Percentiles rank a stretch among this genome's conserved stretches.
These are phyloP conservation scores for Trichoderma asperelloides DNA, from an alignment of 495 filamentous ascomycete genomes.

Conservation along the genomic window DNA sequence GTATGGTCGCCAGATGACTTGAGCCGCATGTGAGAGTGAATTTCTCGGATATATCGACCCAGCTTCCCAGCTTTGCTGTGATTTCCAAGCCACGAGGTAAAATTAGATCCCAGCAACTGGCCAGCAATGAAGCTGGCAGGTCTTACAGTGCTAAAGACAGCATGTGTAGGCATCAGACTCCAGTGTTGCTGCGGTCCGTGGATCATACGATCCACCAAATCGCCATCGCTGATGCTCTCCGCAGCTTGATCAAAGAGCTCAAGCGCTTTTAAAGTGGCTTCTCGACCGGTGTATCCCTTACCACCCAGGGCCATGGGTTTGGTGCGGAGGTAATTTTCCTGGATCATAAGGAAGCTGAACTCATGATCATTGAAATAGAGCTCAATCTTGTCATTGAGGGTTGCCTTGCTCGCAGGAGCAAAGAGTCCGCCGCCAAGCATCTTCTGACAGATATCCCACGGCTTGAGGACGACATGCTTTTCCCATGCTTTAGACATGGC, in stretches of 20 bases:
- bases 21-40: conserved; percentile 95
- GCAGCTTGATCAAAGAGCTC: conserved; percentile 82
- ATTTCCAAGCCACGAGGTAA: conserved; percentile 88
- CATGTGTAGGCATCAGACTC: conserved; percentile 95
- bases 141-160: conserved; percentile 88
- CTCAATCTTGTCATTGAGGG: conserved; percentile 93
- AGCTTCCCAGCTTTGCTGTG: conserved; percentile 89
- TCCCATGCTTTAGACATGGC: conserved; percentile 96
- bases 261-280: conserved; percentile 67
- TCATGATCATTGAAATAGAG: conserved; percentile 99
- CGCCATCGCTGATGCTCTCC: conserved; percentile 92
- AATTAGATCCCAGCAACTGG: conserved; percentile 51
- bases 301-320: conserved; percentile 54
- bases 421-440: conserved; percentile 86
- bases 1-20: conserved; percentile 84
- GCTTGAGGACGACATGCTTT: conserved; percentile 91
- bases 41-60: conserved; percentile 78
- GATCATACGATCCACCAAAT: conserved; percentile 95
- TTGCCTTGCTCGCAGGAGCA: conserved; percentile 65
- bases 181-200: conserved; percentile 97
- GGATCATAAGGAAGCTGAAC: conserved; percentile 92
- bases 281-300: conserved; percentile 45
- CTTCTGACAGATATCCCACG: conserved; percentile 95
- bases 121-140: conserved; percentile 89
- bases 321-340: conserved; percentile 91